phyloP scores from a whole-genome alignment of 495 filamentous ascomycete species.

The Oleoguttula mirabilis region DNA sequence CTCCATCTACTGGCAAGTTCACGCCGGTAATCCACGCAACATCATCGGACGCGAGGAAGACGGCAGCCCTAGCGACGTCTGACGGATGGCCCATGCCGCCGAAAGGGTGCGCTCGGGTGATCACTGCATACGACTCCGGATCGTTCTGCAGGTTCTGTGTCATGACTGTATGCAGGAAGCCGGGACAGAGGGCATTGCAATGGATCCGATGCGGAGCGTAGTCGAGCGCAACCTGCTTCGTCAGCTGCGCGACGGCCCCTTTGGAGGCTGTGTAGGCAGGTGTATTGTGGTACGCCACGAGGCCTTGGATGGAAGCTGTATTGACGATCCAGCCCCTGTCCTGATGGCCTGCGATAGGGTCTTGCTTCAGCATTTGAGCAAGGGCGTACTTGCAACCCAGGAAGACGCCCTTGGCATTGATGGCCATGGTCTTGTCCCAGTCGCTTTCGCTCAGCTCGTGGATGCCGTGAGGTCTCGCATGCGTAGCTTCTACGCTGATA shows the following conservation, averaged over 20 bases:
- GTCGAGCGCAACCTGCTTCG: constrained; percentile 39
- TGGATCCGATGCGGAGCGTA: constrained; percentile 42
- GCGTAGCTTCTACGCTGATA: constrained; percentile 14
- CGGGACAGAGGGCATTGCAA: constrained; percentile 44
- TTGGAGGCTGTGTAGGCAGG: constrained; percentile 43
- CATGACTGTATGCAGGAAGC: constrained; percentile 21
- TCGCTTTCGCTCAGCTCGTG: constrained; percentile 33
- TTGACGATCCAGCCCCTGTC: constrained; percentile 49
- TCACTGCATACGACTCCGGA: constrained; percentile 10
- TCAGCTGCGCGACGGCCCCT: constrained; percentile 39
- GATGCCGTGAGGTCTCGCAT: constrained; percentile 20
- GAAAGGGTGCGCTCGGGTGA: constrained; percentile 29
- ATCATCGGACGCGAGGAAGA: constrained; percentile 42
- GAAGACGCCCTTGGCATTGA: constrained; percentile 52
- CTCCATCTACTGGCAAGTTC: constrained; percentile 40
- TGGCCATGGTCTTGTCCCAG: constrained; percentile 62
- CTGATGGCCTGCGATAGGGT: constrained; percentile 29
- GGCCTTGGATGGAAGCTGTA: constrained; percentile 37
- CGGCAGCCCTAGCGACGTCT: constrained; percentile 39
- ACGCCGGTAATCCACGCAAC: constrained; percentile 37
- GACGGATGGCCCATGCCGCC: constrained; percentile 34
- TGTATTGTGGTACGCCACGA: constrained; percentile 26
- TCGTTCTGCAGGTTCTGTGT: constrained; percentile 22
- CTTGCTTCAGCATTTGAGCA: constrained; percentile 42
- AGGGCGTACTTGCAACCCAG: constrained; percentile 40